Percentiles rank a stretch among this genome's conserved stretches.
These are phyloP conservation scores for Pseudogymnoascus sp. DNA, from an alignment of 2,329 filamentous ascomycete species.

Conservation along the genomic window DNA sequence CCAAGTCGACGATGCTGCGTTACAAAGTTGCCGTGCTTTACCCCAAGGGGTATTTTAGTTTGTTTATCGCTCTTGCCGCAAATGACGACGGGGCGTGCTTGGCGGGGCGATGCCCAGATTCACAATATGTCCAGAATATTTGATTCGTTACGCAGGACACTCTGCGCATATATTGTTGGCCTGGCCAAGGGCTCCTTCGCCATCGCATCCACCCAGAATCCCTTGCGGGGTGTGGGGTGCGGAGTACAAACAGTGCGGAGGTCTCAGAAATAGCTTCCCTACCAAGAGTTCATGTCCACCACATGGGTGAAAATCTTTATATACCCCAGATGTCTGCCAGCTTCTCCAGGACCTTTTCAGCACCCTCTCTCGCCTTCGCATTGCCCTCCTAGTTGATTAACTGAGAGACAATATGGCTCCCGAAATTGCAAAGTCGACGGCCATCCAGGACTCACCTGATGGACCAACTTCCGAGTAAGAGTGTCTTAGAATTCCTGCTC, in stretches of 20 bases:
- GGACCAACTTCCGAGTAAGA: conserved; percentile 6
- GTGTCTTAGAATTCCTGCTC: background rate
- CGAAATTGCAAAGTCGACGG: background rate
- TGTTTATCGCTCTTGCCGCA: background rate
- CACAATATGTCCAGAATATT: background rate
- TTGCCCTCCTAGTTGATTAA: background rate
- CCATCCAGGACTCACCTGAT: conserved; percentile 3
- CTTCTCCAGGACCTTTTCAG: background rate
- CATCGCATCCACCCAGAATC: background rate
- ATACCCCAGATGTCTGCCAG: background rate
- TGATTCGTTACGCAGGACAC: background rate
- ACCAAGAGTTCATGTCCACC: background rate
- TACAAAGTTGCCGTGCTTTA: background rate
- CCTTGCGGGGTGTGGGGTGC: background rate
- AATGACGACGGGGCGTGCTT: background rate
- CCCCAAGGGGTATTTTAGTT: background rate
- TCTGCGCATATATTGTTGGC: background rate
- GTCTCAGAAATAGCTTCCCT: background rate
- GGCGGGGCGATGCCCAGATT: background rate
- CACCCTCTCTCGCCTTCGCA: background rate
- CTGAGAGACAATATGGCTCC: conserved; percentile 5
- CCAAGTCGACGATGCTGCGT: background rate
- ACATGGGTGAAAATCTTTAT: background rate
- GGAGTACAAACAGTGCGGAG: background rate
- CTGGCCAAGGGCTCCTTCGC: background rate